Evolutionary conservation across 768 basidiomycete species (phyloP).

Genomic region (Macrolepiota albuminosa): DNA sequence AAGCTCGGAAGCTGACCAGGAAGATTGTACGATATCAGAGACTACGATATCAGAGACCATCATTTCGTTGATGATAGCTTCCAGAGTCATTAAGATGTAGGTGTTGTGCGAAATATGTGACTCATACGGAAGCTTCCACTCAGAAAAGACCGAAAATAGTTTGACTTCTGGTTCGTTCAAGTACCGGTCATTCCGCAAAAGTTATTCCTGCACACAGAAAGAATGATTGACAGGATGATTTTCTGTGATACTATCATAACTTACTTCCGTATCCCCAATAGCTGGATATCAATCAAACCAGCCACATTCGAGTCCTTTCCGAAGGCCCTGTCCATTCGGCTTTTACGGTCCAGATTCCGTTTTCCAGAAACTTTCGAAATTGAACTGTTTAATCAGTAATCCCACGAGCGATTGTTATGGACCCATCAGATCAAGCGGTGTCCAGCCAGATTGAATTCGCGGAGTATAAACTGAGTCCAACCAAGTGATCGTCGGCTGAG

Average conservation of each 20-base stretch:
- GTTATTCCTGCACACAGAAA: neutral
- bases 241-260: constrained; percentile 14
- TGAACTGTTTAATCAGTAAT: neutral
- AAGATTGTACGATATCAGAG: neutral
- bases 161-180: neutral
- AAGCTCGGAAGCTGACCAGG: neutral
- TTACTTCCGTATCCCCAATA: neutral
- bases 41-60: neutral
- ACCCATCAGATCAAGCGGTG: neutral
- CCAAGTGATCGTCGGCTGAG: neutral
- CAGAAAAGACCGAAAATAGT: neutral
- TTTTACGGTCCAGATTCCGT: neutral
- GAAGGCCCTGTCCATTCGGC: neutral
- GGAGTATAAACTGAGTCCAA: neutral
- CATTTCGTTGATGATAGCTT: neutral
- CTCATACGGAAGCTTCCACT: neutral
- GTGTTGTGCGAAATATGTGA: neutral
- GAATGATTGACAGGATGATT: constrained; percentile 14
- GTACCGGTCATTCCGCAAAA: constrained; percentile 12
- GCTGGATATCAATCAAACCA: constrained; percentile 1
- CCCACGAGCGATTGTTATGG: neutral
- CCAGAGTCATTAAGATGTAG: neutral
- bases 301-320: neutral
- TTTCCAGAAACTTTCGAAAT: neutral
- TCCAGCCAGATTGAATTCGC: neutral